These are phyloP conservation scores for Podospora conica DNA, from an alignment of 495 filamentous ascomycete genomes.

Conservation along the genomic window DNA sequence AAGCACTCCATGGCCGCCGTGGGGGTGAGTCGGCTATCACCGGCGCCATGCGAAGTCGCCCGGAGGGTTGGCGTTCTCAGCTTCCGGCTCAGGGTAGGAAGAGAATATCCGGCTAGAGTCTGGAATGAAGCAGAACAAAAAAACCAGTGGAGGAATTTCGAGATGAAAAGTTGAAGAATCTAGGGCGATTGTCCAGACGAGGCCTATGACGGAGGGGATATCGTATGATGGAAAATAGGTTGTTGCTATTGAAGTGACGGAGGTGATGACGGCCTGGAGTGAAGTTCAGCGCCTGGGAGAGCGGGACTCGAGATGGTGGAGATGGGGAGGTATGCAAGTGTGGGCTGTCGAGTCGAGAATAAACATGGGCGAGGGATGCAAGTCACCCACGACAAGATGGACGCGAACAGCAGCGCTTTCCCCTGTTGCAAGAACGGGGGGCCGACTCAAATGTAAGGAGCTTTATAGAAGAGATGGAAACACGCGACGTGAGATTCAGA, in stretches of 20 bases:
- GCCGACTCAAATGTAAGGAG: not conserved
- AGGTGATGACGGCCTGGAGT: not conserved
- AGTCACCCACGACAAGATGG: not conserved
- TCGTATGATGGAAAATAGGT: not conserved
- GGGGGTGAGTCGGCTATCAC: not conserved
- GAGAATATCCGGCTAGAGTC: not conserved
- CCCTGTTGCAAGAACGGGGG: not conserved
- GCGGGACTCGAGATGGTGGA: not conserved
- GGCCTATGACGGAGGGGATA: not conserved
- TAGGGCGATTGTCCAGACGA: not conserved
- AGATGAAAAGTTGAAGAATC: not conserved
- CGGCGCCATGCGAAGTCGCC: slow-evolving; percentile 7
- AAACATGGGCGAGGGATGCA: not conserved
- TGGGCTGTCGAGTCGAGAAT: not conserved
- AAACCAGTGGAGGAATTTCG: not conserved
- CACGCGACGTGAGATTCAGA: not conserved
- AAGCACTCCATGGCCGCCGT: slow-evolving; percentile 14
- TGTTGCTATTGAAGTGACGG: not conserved
- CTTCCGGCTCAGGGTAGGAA: not conserved
- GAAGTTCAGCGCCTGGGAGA: not conserved
- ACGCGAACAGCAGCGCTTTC: not conserved
- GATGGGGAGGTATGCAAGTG: not conserved
- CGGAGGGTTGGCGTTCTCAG: not conserved
- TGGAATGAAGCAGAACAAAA: not conserved
- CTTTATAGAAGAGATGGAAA: not conserved